Percentiles rank a stretch among this genome's conserved stretches.
These are phyloP conservation scores for Hemerocallis citrina DNA, from an alignment of 106 monocot species.

Conservation along the genomic window DNA sequence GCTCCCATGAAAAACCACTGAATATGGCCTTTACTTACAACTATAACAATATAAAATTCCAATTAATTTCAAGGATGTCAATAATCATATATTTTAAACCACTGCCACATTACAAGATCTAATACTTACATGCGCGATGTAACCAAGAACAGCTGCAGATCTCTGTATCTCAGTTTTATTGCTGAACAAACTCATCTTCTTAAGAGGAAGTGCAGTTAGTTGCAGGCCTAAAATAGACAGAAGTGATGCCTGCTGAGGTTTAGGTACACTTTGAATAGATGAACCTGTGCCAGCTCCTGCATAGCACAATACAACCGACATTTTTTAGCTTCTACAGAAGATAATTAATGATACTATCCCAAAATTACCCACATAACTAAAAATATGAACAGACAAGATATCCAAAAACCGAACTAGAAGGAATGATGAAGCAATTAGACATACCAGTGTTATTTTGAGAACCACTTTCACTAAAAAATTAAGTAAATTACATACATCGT, in stretches of 20 bases:
- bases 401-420: too few species aligned
- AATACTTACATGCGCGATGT: conserved; percentile 89
- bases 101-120: background rate
- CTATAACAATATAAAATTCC: background rate
- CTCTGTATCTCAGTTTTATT: conserved; percentile 85
- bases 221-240: conserved; percentile 70
- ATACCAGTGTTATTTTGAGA: too few species aligned
- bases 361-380: background rate
- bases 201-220: conserved; percentile 44
- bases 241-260: conserved; percentile 31
- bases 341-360: background rate
- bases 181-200: conserved; percentile 57
- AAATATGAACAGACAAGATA: too few species aligned
- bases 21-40: background rate
- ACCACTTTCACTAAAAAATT: too few species aligned
- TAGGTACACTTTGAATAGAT: conserved; percentile 20
- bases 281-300: conserved; percentile 23
- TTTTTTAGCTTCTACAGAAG: background rate
- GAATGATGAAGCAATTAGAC: too few species aligned
- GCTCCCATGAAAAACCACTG: background rate
- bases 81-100: background rate
- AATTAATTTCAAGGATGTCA: background rate
- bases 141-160: conserved; percentile 79
- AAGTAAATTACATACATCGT: too few species aligned
- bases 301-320: conserved; percentile 15